Evolutionary conservation across 495 filamentous ascomycete genomes (phyloP), one percentile per base, ranked within the genome.

Genomic region (Aeminium ludgeri): DNA sequence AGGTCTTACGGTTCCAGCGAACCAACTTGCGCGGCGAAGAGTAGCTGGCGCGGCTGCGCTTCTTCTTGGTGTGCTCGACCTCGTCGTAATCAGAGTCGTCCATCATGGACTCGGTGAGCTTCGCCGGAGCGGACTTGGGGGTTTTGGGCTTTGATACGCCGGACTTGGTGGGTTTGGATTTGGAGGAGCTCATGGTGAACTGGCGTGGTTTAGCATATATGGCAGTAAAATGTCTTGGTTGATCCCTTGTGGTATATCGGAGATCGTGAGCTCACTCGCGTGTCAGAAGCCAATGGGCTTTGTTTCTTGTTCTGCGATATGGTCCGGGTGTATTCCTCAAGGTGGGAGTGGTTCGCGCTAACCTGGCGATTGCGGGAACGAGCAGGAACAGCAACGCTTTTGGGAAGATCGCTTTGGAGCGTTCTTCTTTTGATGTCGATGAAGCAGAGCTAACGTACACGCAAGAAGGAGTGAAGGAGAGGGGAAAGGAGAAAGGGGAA

Each of bases 1-100:
- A 23, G 3, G 19, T 28, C 45, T 50, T 30, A 51, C 44, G 38
- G 28, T 44, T 34, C 48, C 48, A 51, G 30, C 48, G 48, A 6
- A 47, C 18, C 10, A 51, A 39, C 40, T 47, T 40, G 25, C 48
- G 48, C n/a, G 35, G 39, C 23, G 3, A 4, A 8, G 23, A 25
- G 23, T 25, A 25, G 19, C 29, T 18, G 5, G 43, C 44, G 20
- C 38, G 34, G 32, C 47, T 51, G 40, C 48, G 48, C 44, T 46
- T 34, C 20, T 35, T 36, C 43, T 47, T 43, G 2, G 28, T 29
- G 13, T 12, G 20, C 10, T 16, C n/a, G 23, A 25, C 38, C 13
- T 20, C 10, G 19, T 36, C 36, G 20, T 40, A 37, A 5, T 29
- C 38, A 30, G 13, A 7, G 36, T 39, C 35, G 28, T 40, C 28